phyloP scores from a whole-genome alignment of 257 asterid genomes.

The Coffea eugenioides region DNA sequence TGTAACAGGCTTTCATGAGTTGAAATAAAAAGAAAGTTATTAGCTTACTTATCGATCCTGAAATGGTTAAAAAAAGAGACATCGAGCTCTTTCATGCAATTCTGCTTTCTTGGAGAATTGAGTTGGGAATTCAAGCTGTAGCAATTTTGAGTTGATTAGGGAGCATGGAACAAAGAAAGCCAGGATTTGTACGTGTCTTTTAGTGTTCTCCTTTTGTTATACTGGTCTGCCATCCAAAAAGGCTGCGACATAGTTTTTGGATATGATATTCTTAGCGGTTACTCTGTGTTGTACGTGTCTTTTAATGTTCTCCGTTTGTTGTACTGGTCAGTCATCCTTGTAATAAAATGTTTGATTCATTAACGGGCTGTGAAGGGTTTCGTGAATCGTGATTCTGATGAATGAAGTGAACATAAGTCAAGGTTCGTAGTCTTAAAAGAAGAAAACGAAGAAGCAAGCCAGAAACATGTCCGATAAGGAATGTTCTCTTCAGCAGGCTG shows the following conservation, averaged over 20 bases:
- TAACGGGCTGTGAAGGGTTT: slow-evolving; percentile 37
- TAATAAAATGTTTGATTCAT: slow-evolving; percentile 10
- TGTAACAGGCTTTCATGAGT: not conserved
- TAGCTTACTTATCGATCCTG: not conserved
- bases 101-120: not conserved
- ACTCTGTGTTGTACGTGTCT: not conserved
- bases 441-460: slow-evolving; percentile 34
- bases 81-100: not conserved
- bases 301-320: too few species aligned
- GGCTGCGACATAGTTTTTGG: not conserved
- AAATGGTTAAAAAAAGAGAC: not conserved
- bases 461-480: slow-evolving; percentile 31
- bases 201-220: too few species aligned
- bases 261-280: not conserved
- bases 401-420: slow-evolving; percentile 32
- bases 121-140: not conserved
- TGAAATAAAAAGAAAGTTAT: not conserved
- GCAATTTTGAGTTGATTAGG: not conserved
- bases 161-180: not conserved
- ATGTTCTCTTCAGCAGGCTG: slow-evolving; percentile 37
- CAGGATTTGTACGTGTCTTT: not conserved
- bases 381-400: slow-evolving; percentile 19
- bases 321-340: too few species aligned
- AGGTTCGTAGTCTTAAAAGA: slow-evolving; percentile 37
- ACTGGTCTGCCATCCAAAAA: slow-evolving; percentile 3